Percentiles rank a stretch among this genome's conserved stretches.
Evolutionary conservation across 257 asterid species (phyloP).

Genomic region (Solanum chmielewskii): DNA sequence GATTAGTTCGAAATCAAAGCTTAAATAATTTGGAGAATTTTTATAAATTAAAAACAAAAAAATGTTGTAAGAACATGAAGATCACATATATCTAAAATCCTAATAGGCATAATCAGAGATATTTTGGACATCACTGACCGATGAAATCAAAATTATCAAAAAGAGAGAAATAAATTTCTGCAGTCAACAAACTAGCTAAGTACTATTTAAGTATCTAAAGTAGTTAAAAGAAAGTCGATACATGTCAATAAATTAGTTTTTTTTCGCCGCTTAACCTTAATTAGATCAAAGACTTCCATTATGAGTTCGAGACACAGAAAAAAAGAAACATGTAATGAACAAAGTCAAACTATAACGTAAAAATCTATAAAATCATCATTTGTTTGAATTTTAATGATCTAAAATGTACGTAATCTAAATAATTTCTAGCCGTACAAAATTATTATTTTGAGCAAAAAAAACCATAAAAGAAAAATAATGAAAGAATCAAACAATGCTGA

Average conservation of each 20-base stretch:
- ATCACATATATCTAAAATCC: neutral
- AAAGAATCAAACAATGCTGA: neutral
- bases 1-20: neutral
- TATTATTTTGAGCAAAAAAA: too few species aligned
- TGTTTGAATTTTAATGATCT: neutral
- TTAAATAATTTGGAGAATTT: neutral
- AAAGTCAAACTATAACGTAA: neutral
- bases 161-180: neutral
- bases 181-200: neutral
- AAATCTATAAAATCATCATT: neutral
- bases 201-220: neutral
- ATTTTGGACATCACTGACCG: neutral
- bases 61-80: neutral
- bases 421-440: neutral
- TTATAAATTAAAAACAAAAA: neutral
- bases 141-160: neutral
- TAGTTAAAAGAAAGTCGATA: neutral
- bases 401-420: neutral
- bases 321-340: too few species aligned
- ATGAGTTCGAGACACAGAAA: neutral
- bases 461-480: neutral
- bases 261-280: neutral
- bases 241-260: neutral
- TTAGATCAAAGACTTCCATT: neutral
- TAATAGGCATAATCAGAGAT: neutral